These are phyloP conservation scores for Astrothelium macrocarpum DNA, from an alignment of 495 filamentous ascomycete species.

Conservation along the genomic window DNA sequence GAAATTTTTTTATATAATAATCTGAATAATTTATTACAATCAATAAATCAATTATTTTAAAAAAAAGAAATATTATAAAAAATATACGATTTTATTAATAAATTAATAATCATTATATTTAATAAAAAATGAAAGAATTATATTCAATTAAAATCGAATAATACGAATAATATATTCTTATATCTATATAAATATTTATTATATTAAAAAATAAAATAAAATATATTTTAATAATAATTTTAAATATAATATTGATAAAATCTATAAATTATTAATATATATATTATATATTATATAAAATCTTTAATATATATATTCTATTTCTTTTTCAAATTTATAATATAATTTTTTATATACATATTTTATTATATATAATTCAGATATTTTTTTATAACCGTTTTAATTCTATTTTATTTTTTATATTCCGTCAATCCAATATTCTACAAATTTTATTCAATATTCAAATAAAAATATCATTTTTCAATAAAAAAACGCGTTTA, in stretches of 20 bases:
- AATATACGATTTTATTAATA: not conserved
- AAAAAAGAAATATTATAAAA: conserved; percentile 19
- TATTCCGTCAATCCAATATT: conserved; percentile 21
- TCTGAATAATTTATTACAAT: conserved; percentile 20
- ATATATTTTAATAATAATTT: not conserved
- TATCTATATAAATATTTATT: not conserved
- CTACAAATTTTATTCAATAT: conserved; percentile 39
- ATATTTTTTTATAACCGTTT: not conserved
- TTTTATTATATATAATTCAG: not conserved
- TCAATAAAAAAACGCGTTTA: conserved; percentile 19
- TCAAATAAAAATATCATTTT: conserved; percentile 38
- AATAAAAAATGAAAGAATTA: not conserved
- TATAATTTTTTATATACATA: not conserved
- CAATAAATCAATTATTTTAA: conserved; percentile 26
- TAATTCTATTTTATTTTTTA: not conserved
- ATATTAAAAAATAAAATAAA: not conserved
- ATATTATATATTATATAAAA: not conserved
- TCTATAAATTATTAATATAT: not conserved
- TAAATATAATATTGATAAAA: not conserved
- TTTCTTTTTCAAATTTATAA: not conserved
- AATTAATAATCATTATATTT: not conserved
- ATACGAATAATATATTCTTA: not conserved
- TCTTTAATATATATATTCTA: conserved; percentile 2
- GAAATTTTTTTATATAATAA: conserved; percentile 18
- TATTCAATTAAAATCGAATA: not conserved